Conservation (phyloP, 495 filamentous ascomycete species). For the Penicillium cataractarum region DNA sequence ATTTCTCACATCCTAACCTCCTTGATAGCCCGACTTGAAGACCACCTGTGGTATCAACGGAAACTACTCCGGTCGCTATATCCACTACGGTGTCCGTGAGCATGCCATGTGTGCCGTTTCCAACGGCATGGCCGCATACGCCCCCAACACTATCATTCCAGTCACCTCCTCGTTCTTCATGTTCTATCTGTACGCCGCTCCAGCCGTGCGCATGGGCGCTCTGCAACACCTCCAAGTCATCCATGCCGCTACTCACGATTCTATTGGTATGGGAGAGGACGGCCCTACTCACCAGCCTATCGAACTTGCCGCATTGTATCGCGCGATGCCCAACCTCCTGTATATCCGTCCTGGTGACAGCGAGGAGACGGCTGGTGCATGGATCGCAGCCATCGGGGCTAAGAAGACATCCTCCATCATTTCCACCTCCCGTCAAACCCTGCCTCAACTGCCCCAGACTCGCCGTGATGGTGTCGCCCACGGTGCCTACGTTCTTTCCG, state of each 20-base stretch:
- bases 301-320: conserved; percentile 58
- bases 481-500: conserved; percentile 54
- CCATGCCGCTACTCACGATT: conserved; percentile 64
- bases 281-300: conserved; percentile 66
- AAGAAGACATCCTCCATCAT: conserved; percentile 52
- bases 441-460: conserved; percentile 47
- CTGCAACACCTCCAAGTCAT: conserved; percentile 59
- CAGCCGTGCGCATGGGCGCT: conserved; percentile 62
- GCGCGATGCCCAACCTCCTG: conserved; percentile 63
- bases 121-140: conserved; percentile 58
- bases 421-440: conserved; percentile 49
- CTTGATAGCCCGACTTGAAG: conserved; percentile 41
- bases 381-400: conserved; percentile 49
- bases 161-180: conserved; percentile 61
- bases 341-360: conserved; percentile 60
- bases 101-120: conserved; percentile 56
- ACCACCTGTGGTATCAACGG: conserved; percentile 53
- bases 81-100: conserved; percentile 55
- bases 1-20: not conserved
- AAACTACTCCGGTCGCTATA: conserved; percentile 53
- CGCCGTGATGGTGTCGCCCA: conserved; percentile 43
- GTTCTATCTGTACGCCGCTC: conserved; percentile 65
- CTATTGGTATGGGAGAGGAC: conserved; percentile 61
- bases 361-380: conserved; percentile 61
- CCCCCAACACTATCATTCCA: conserved; percentile 53